Percentiles rank a stretch among this genome's conserved stretches.
Evolutionary conservation across 2,329 filamentous ascomycete genomes (phyloP).

Genomic region (Aspergillus sp.): DNA sequence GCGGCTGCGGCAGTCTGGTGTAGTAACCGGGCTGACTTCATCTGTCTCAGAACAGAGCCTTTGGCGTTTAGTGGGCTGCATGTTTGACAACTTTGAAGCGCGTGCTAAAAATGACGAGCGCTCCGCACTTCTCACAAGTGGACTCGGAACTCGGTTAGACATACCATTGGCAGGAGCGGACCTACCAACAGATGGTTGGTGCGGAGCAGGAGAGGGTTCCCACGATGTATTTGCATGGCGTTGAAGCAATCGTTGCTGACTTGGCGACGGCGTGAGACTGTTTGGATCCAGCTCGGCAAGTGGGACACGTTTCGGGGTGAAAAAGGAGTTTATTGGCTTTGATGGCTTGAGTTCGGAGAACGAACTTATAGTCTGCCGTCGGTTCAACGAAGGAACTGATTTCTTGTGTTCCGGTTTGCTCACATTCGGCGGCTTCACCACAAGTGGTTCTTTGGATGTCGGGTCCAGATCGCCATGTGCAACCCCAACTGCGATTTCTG

Average conservation of each 20-base stretch:
- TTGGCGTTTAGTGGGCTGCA: slow-evolving; percentile 51
- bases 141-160: slow-evolving; percentile 41
- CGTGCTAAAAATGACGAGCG: slow-evolving; percentile 41
- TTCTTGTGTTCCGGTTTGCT: slow-evolving; percentile 28
- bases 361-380: slow-evolving; percentile 43
- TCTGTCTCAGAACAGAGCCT: slow-evolving; percentile 52
- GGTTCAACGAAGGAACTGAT: slow-evolving; percentile 34
- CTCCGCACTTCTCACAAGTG: slow-evolving; percentile 41
- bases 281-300: slow-evolving; percentile 69
- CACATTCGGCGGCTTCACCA: slow-evolving; percentile 34
- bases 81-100: slow-evolving; percentile 40
- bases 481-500: slow-evolving; percentile 69
- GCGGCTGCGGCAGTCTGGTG: slow-evolving; percentile 42
- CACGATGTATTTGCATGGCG: slow-evolving; percentile 55
- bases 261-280: slow-evolving; percentile 65
- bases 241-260: slow-evolving; percentile 58
- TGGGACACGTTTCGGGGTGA: slow-evolving; percentile 62
- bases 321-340: slow-evolving; percentile 64
- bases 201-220: slow-evolving; percentile 52
- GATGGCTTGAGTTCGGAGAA: slow-evolving; percentile 57
- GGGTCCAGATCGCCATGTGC: slow-evolving; percentile 83
- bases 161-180: slow-evolving; percentile 37
- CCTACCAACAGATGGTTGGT: slow-evolving; percentile 34
- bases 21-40: slow-evolving; percentile 33
- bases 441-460: slow-evolving; percentile 72